Evolutionary conservation across 2,329 filamentous ascomycete species (phyloP).

Genomic region (Zasmidium angulare): DNA sequence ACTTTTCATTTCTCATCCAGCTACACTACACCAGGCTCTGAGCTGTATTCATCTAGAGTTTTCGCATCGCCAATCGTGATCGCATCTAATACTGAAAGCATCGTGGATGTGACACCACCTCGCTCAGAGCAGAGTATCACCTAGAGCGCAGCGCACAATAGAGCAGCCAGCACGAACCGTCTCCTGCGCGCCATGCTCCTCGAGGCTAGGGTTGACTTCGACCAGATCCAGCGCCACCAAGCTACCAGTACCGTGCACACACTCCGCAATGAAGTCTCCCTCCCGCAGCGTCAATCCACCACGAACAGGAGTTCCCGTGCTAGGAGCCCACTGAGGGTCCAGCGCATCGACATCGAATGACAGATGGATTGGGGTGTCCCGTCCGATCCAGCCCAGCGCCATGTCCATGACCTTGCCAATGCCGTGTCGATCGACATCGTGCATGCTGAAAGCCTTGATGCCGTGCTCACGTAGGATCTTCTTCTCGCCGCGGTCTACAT

Average conservation of each 20-base stretch:
- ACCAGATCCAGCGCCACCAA: slow-evolving; percentile 59
- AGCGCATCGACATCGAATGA: slow-evolving; percentile 97
- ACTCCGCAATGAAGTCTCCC: slow-evolving; percentile 91
- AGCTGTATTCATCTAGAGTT: background rate
- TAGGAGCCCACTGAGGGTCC: slow-evolving; percentile 94
- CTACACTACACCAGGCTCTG: background rate
- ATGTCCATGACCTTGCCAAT: slow-evolving; percentile 97
- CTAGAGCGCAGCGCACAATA: slow-evolving; percentile 84
- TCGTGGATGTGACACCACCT: too few relatives aligned
- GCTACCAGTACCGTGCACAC: slow-evolving; percentile 57
- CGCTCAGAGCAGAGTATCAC: slow-evolving; percentile 79
- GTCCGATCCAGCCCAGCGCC: slow-evolving; percentile 94
- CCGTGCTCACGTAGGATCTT: slow-evolving; percentile 81
- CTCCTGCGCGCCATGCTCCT: slow-evolving; percentile 67
- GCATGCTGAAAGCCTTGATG: slow-evolving; percentile 98
- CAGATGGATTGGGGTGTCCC: slow-evolving; percentile 92
- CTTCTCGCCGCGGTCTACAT: slow-evolving; percentile 94
- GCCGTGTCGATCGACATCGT: slow-evolving; percentile 90
- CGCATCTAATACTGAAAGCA: background rate
- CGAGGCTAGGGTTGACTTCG: slow-evolving; percentile 53
- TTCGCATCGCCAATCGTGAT: background rate
- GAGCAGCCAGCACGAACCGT: slow-evolving; percentile 90
- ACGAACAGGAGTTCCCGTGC: slow-evolving; percentile 90
- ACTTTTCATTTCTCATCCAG: background rate
- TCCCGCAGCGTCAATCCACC: slow-evolving; percentile 91